These are phyloP conservation scores for Calonectria pteridis DNA, from an alignment of 2,329 filamentous ascomycete genomes.

Conservation along the genomic window DNA sequence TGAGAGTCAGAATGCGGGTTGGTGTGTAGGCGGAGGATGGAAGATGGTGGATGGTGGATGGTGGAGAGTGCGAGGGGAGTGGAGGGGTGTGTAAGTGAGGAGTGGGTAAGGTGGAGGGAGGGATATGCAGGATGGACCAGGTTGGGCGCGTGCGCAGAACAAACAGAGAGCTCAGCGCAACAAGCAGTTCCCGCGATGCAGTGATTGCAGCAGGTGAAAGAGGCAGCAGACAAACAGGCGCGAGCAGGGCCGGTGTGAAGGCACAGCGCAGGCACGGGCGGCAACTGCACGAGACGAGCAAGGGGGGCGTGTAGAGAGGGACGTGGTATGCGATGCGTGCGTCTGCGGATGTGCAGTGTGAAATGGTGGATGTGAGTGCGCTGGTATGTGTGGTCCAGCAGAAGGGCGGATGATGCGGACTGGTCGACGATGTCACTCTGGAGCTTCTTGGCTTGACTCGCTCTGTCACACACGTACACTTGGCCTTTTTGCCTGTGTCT, in stretches of 20 bases:
- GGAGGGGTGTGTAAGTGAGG: constrained; percentile 37
- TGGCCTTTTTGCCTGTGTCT: background rate
- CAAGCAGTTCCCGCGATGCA: constrained; percentile 24
- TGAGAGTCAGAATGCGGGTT: constrained; percentile 37
- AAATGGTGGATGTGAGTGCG: constrained; percentile 39
- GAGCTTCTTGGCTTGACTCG: constrained; percentile 3
- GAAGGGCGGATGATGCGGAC: constrained; percentile 36
- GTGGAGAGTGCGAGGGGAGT: constrained; percentile 21
- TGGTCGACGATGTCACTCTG: constrained; percentile 39
- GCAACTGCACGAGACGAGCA: constrained; percentile 38
- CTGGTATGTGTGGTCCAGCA: constrained; percentile 18
- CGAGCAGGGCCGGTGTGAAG: constrained; percentile 29
- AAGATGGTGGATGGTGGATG: constrained; percentile 29
- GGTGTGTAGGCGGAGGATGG: constrained; percentile 18
- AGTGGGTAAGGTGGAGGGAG: constrained; percentile 33
- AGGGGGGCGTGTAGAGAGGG: constrained; percentile 28
- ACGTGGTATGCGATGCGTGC: constrained; percentile 20
- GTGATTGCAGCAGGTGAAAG: constrained; percentile 15
- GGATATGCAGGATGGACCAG: constrained; percentile 39
- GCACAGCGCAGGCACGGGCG: constrained; percentile 23
- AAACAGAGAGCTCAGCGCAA: constrained; percentile 24
- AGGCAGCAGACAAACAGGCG: constrained; percentile 36
- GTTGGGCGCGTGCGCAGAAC: constrained; percentile 42
- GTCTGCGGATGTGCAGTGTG: constrained; percentile 13
- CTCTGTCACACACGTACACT: constrained; percentile 26